Evolutionary conservation across 106 monocot genomes (phyloP).

Genomic region (Vanilla planifolia): DNA sequence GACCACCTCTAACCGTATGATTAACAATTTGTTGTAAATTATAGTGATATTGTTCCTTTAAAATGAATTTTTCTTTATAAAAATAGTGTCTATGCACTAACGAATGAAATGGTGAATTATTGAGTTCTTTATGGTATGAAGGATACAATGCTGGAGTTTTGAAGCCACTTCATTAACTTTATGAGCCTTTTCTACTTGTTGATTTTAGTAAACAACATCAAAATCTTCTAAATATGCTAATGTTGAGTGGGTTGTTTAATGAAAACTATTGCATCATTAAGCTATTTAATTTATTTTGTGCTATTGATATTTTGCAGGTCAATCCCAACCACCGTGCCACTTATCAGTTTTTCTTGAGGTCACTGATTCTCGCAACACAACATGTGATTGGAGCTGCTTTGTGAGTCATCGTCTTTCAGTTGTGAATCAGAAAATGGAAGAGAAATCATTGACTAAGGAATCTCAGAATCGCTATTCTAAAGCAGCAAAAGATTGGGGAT

Average conservation of each 20-base stretch:
- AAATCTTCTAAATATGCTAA: neutral
- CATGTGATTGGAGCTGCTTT: constrained; percentile 93
- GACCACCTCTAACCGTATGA: too few species aligned
- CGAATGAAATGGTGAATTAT: neutral
- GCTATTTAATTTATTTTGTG: neutral
- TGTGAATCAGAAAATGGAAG: constrained; percentile 83
- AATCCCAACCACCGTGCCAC: constrained; percentile 96
- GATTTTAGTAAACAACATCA: neutral
- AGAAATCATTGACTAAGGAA: constrained; percentile 77
- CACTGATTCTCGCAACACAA: constrained; percentile 66
- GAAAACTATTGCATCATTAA: neutral
- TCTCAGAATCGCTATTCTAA: constrained; percentile 98
- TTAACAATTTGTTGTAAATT: too few species aligned
- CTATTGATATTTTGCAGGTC: constrained; percentile 52
- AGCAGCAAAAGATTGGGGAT: constrained; percentile 97
- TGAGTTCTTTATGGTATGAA: neutral
- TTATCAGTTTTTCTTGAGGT: constrained; percentile 97
- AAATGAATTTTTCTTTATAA: too few species aligned
- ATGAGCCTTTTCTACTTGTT: constrained; percentile 1
- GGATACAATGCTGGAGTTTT: neutral
- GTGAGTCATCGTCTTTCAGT: constrained; percentile 93
- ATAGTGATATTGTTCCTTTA: too few species aligned
- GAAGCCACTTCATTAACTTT: too few species aligned
- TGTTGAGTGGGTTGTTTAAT: neutral
- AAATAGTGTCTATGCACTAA: too few species aligned